Base-by-base conservation (phyloP, 306 rosid species). In the Cajanus cajan region DNA sequence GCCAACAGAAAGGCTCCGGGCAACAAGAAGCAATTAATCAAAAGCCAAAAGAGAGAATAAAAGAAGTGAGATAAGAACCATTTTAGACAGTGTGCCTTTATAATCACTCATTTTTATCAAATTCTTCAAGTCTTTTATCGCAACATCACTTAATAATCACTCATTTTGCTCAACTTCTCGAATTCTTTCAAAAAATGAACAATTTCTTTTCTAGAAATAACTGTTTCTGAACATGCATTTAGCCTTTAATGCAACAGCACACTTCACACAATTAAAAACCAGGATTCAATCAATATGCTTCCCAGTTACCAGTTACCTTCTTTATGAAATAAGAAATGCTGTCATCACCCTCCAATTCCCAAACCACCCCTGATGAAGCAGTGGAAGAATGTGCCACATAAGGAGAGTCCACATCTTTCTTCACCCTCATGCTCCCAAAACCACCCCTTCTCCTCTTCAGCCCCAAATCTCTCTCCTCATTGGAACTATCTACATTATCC, bases 391-490 rank as follows among this genome's bases (percentile, higher is more conserved):
- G 50, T 28, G 77, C 16, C 19, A 48, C 19, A 14, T 93, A 96
- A 13, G 99, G 96, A 11, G 93, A 93, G 44, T 96, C 96, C 28
- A 68, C 82, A 47, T 89, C 90, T 71, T 71, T 81, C 82, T 85
- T 92, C 87, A 63, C 39, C 86, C 83, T 93, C 86, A 85, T 93
- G 76, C 84, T 81, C 5, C 87, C 96, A 51, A 93, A 91, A 73
- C 85, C 64, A 80, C 78, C 63, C 3, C 77, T 59, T 24, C 66
- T 75, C 24, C 82, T 80, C 81, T 62, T 80, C 28, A 70, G 54
- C 36, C 82, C 93, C 45, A 37, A 33, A 21, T 71, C 88, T 54
- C 63, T 64, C 48, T 90, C 93, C 45, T 78, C 96, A 57, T 48
- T 87, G 19, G 31, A 77, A 45, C 58, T 48, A 55, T 79, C 33